phyloP scores from a whole-genome alignment of 139 green algal species.

The Microglena sp. region DNA sequence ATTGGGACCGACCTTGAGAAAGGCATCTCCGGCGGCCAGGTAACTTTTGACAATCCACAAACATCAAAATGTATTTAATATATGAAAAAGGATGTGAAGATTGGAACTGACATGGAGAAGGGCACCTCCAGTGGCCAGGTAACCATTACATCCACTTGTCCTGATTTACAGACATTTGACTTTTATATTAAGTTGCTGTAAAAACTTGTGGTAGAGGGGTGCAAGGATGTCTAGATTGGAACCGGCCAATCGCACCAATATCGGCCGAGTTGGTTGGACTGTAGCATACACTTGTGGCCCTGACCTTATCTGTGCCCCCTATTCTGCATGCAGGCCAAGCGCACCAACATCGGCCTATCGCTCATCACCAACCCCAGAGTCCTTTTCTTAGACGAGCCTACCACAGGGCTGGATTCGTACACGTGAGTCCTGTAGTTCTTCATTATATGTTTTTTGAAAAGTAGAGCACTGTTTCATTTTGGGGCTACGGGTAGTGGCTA shows the following conservation, averaged over 20 bases:
- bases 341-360: conserved; percentile 48
- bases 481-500: no score
- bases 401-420: conserved; percentile 6
- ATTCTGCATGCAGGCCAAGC: conserved; percentile 36
- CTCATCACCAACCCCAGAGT: conserved; percentile 52
- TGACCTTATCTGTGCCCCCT: no score
- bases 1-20: conserved; percentile 38
- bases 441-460: no score
- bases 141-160: no score
- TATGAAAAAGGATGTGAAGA: conserved; percentile 32
- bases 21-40: conserved; percentile 46
- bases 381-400: conserved; percentile 31
- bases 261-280: no score
- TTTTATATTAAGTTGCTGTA: not conserved
- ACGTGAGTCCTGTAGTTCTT: no score
- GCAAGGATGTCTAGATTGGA: conserved; percentile 38
- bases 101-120: conserved; percentile 36
- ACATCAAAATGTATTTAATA: no score
- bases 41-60: no score
- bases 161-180: no score
- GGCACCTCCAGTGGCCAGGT: conserved; percentile 47
- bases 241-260: conserved; percentile 48
- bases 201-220: not conserved
- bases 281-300: no score
- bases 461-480: no score